Conservation (phyloP, 495 filamentous ascomycete genomes). For the Chaetomium tenue region DNA sequence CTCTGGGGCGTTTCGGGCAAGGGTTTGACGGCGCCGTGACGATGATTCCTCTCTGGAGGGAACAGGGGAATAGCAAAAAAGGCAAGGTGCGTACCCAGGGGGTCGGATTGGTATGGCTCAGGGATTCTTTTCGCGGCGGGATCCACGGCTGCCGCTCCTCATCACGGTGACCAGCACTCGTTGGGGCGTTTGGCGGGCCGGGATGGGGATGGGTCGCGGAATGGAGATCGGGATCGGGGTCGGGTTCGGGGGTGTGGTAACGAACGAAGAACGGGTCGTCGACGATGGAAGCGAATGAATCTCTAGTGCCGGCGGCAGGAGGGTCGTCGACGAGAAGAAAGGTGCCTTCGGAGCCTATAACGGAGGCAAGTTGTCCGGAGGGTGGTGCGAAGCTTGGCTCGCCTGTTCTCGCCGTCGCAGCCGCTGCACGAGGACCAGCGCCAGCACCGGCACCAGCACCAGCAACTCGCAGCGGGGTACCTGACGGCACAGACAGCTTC, state of each 20-base stretch:
- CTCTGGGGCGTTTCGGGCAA: not conserved
- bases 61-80: constrained; percentile 7
- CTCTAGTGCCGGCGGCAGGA: constrained; percentile 33
- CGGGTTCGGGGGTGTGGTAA: constrained; percentile 23
- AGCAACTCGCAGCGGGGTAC: constrained; percentile 18
- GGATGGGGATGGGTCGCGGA: not conserved
- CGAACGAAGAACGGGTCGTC: constrained; percentile 50
- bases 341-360: constrained; percentile 28
- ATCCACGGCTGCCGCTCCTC: constrained; percentile 39
- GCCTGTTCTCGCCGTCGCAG: constrained; percentile 15
- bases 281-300: constrained; percentile 46
- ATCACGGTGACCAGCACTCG: constrained; percentile 32
- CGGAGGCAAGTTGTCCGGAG: constrained; percentile 17
- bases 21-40: not conserved
- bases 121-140: constrained; percentile 44
- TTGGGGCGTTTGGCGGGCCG: constrained; percentile 12
- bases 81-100: constrained; percentile 37
- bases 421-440: constrained; percentile 7
- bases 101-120: constrained; percentile 35
- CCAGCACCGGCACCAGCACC: not conserved
- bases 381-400: constrained; percentile 20
- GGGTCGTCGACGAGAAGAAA: constrained; percentile 37
- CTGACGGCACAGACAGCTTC: constrained; percentile 20
- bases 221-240: constrained; percentile 5
- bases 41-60: not conserved